phyloP scores from a whole-genome alignment of 768 basidiomycete genomes.

The Terana coerulea region DNA sequence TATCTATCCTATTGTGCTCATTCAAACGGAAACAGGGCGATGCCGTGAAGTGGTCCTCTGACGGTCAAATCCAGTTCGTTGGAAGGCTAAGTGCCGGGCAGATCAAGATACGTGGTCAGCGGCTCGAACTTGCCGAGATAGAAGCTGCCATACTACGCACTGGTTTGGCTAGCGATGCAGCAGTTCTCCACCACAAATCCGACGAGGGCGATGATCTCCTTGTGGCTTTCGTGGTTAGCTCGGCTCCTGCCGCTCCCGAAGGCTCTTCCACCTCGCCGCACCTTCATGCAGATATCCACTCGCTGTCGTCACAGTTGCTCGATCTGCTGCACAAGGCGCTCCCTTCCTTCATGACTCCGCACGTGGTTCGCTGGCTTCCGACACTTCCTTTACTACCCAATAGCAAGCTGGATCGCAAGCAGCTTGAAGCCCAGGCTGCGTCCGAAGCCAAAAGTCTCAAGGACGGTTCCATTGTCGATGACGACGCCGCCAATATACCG shows the following conservation, averaged over 20 bases:
- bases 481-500: background rate
- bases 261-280: no score
- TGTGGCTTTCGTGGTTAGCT: background rate
- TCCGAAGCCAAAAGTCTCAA: background rate
- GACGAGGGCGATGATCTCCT: background rate
- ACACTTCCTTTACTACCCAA: background rate
- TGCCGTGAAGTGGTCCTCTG: background rate
- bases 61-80: background rate
- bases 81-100: background rate
- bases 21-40: background rate
- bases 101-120: background rate
- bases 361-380: background rate
- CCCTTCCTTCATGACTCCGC: background rate
- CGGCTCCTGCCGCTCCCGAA: background rate
- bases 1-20: background rate
- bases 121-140: background rate
- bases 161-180: background rate
- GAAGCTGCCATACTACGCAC: background rate
- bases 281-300: no score
- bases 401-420: background rate
- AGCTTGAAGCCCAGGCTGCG: background rate
- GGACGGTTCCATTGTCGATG: background rate
- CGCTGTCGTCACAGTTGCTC: background rate
- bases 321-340: background rate
- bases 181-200: background rate